Evolutionary conservation across 164 flowering plant genomes (phyloP).

Genomic region (Platanus orientalis): DNA sequence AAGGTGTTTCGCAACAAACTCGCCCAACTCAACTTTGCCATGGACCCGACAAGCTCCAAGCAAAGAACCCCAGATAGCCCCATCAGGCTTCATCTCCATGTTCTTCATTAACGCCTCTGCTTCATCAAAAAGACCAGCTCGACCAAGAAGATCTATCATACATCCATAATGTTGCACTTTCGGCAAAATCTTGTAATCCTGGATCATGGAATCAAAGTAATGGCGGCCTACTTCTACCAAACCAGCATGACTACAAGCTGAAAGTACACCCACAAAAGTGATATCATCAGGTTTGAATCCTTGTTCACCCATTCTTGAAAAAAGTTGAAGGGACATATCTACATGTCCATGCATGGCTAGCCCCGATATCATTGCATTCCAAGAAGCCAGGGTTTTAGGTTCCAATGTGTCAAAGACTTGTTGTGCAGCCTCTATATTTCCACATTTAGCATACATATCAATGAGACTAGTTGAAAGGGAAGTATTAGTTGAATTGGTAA

Average conservation of each 20-base stretch:
- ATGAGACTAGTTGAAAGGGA: conserved; percentile 54
- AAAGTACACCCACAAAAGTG: conserved; percentile 56
- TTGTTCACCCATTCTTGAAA: conserved; percentile 39
- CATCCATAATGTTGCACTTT: conserved; percentile 61
- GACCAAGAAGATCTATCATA: conserved; percentile 57
- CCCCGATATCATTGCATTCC: conserved; percentile 76
- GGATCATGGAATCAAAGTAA: conserved; percentile 41
- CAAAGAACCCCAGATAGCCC: conserved; percentile 63
- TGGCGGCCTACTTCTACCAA: conserved; percentile 44
- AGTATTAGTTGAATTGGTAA: conserved; percentile 19
- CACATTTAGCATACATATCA: conserved; percentile 71
- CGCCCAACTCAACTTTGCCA: conserved; percentile 40
- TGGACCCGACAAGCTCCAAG: conserved; percentile 56
- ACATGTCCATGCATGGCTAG: conserved; percentile 61
- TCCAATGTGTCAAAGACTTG: conserved; percentile 34
- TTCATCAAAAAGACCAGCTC: conserved; percentile 60
- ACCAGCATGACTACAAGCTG: conserved; percentile 68
- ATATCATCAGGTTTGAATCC: conserved; percentile 59
- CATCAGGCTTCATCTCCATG: conserved; percentile 58
- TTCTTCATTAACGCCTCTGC: conserved; percentile 36
- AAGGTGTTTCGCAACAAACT: conserved; percentile 35
- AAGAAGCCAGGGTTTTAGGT: conserved; percentile 42
- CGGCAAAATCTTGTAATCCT: conserved; percentile 40
- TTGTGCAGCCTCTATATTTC: conserved; percentile 48
- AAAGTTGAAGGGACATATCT: conserved; percentile 37